Conservation (phyloP, 768 basidiomycete genomes). For the Phanerodontia chrysosporium region DNA sequence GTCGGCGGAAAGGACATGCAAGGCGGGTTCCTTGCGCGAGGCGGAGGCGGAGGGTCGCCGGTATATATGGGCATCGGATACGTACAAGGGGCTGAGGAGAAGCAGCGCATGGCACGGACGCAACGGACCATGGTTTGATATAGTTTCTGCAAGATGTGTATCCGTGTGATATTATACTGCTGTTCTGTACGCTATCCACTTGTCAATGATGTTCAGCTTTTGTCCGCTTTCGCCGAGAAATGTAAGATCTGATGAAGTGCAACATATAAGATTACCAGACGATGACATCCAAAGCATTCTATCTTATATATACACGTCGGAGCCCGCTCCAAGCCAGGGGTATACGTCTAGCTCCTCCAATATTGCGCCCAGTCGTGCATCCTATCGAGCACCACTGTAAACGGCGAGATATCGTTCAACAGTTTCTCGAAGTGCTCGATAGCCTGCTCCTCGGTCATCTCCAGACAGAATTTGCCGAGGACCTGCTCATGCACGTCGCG, state of each 20-base stretch:
- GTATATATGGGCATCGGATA: slow-evolving; percentile 72
- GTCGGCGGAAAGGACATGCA: slow-evolving; percentile 51
- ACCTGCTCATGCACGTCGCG: slow-evolving; percentile 85
- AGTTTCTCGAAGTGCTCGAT: slow-evolving; percentile 95
- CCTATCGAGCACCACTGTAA: slow-evolving; percentile 88
- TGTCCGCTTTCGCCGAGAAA: no score
- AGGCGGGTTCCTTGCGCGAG: slow-evolving; percentile 65
- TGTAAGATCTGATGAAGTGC: no score
- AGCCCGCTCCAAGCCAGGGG: no score
- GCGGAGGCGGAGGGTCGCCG: slow-evolving; percentile 67
- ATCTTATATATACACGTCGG: not conserved
- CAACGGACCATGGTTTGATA: not conserved
- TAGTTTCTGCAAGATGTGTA: not conserved
- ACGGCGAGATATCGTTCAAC: slow-evolving; percentile 91
- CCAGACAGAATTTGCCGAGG: slow-evolving; percentile 93
- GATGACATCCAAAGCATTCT: not conserved
- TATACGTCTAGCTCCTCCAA: slow-evolving; percentile 59
- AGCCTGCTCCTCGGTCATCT: slow-evolving; percentile 93
- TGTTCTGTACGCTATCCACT: not conserved
- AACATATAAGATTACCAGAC: no score
- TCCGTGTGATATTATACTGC: not conserved
- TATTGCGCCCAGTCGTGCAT: slow-evolving; percentile 92
- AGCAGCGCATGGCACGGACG: slow-evolving; percentile 4
- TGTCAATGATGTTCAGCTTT: no score
- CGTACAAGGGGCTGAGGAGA: slow-evolving; percentile 47